phyloP scores from a whole-genome alignment of 73 alveolate genomes.

The Paramecium biaurelia region DNA sequence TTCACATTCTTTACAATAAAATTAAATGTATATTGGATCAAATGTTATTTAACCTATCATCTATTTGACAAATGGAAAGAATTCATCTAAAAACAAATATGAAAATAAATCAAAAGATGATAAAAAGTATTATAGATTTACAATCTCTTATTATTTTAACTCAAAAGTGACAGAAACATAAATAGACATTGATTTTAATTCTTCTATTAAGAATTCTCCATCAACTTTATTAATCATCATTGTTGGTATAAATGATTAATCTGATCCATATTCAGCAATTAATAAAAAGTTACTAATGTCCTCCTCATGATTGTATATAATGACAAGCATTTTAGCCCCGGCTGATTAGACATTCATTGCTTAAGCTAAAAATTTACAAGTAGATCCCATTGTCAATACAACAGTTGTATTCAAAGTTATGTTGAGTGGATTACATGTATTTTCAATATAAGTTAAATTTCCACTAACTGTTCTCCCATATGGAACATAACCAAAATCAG shows the following conservation, averaged over 20 bases:
- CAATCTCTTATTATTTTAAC: conserved; percentile 24
- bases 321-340: conserved; percentile 76
- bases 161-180: neutral
- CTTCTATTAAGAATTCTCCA: conserved; percentile 68
- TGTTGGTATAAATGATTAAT: conserved; percentile 67
- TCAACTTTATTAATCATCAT: conserved; percentile 68
- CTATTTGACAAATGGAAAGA: neutral
- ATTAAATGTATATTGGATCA: conserved; percentile 18
- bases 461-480: neutral
- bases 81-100: conserved; percentile 38
- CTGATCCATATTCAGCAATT: conserved; percentile 62
- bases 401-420: neutral
- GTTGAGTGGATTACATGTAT: conserved; percentile 15
- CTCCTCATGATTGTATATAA: conserved; percentile 64
- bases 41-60: neutral
- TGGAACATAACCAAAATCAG: conserved; percentile 43
- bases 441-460: neutral
- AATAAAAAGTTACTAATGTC: conserved; percentile 67
- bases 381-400: conserved; percentile 71
- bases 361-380: conserved; percentile 71
- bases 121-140: conserved; percentile 1
- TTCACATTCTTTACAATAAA: conserved; percentile 42
- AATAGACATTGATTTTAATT: conserved; percentile 33
- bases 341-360: conserved; percentile 77
- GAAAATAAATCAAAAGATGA: neutral